Evolutionary conservation across 345 rosid species (phyloP).

Genomic region (Gossypium anomalum): DNA sequence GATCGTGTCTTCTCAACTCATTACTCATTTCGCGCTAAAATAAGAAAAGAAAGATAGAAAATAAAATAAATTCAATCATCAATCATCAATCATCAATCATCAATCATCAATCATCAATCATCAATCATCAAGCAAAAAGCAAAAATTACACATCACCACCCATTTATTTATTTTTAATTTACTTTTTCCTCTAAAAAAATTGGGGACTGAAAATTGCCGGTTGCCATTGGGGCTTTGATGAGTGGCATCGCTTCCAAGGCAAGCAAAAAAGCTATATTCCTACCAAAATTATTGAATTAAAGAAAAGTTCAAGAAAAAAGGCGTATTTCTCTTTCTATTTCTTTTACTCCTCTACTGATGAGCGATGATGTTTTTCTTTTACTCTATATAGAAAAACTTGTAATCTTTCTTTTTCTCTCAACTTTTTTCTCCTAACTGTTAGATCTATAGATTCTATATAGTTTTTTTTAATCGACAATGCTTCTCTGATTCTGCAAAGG

Average conservation of each 20-base stretch:
- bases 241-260: constrained; percentile 53
- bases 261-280: constrained; percentile 21
- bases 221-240: constrained; percentile 28
- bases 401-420: background rate
- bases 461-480: constrained; percentile 16
- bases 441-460: constrained; percentile 14
- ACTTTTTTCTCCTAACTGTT: background rate
- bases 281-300: constrained; percentile 4
- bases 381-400: background rate
- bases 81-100: background rate
- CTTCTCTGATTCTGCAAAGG: constrained; percentile 28
- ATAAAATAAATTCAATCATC: background rate
- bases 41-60: background rate
- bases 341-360: background rate
- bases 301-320: background rate
- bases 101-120: background rate
- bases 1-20: constrained; percentile 6
- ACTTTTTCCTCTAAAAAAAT: background rate
- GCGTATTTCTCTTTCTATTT: background rate
- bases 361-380: constrained; percentile 16
- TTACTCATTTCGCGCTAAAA: constrained; percentile 10
- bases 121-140: background rate
- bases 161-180: background rate
- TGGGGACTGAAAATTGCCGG: constrained; percentile 1
- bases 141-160: background rate